Base-by-base conservation (phyloP, 169 alveolate genomes). In the Cryptosporidium ubiquitum region DNA sequence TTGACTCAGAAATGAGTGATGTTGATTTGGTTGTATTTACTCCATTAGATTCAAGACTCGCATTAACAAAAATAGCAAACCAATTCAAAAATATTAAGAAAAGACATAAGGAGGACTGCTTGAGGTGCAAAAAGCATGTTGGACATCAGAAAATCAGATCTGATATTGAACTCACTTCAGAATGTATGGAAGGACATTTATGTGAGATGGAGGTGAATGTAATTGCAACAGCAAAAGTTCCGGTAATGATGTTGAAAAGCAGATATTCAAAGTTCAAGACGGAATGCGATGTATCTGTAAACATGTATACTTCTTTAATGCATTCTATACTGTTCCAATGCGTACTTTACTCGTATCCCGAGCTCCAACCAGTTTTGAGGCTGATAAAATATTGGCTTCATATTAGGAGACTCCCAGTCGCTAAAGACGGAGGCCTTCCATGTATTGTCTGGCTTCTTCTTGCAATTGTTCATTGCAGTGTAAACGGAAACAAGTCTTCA, bases 371-470 rank as follows among this genome's bases (percentile, higher is more conserved):
- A 44, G 93, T 96, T 39, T 95, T 96, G 96, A 84, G 96, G 33
- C 85, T 96, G 20, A 85, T 95, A 26, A 96, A 96, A 86, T 94
- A 94, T 40, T 94, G 96, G 96, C 86, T 95, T 31, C 89, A 93
- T 40, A 92, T 92, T 23, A 91, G 98, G 57, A 92, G 94, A 3
- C 71, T 96, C 20, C 98, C 98, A 33, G 92, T 95, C 29, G 95
- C 95, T 95, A 94, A 93, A 69, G 97, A 95, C 73, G 98, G 98
- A 2, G 98, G 98, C 40, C 94, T 96, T 35, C 98, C 98, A 16
- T 92, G 96, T 49, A 95, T 96, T 51, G 92, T 94, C 31, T 96
- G 98, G 98, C 93, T 95, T 95, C 86, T 95, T 71, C 92, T 96
- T 35, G 94, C 92, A 3, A 92, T 91, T 20, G 86, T 70, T 47